Evolutionary conservation across 768 basidiomycete species (phyloP).

Genomic region (Mycena rosella): DNA sequence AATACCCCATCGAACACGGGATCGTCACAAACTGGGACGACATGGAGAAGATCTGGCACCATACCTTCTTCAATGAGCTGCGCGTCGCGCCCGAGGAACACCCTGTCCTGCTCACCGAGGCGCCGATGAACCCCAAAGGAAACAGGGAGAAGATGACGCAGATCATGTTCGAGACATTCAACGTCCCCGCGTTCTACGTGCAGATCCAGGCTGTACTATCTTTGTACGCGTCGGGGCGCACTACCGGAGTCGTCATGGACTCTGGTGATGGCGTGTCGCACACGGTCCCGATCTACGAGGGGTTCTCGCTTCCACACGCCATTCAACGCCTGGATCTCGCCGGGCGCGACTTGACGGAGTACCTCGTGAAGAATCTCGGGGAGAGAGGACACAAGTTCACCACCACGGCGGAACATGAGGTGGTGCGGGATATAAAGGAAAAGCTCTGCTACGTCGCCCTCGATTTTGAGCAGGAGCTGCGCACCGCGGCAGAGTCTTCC

Average conservation of each 20-base stretch:
- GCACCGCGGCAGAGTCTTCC: conserved; percentile 22
- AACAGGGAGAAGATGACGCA: conserved; percentile 81
- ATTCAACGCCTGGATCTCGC: conserved; percentile 75
- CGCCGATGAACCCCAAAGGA: conserved; percentile 79
- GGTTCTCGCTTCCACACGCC: conserved; percentile 76
- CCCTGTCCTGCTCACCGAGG: conserved; percentile 78
- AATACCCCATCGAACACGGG: conserved; percentile 55
- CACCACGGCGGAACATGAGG: conserved; percentile 79
- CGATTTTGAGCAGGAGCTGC: conserved; percentile 31
- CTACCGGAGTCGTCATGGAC: conserved; percentile 75
- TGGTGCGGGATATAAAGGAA: conserved; percentile 86
- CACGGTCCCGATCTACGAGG: conserved; percentile 81
- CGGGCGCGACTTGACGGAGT: conserved; percentile 73
- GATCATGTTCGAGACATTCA: conserved; percentile 86
- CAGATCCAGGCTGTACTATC: conserved; percentile 78
- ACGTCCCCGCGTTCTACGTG: conserved; percentile 79
- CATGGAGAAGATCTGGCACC: conserved; percentile 39
- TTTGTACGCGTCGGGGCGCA: conserved; percentile 76
- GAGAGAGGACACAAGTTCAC: conserved; percentile 83
- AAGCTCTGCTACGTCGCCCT: conserved; percentile 50
- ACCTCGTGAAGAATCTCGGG: conserved; percentile 68
- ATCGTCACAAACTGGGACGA: conserved; percentile 38
- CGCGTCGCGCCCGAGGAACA: conserved; percentile 81
- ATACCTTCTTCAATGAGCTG: conserved; percentile 67
- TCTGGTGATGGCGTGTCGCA: conserved; percentile 59